Evolutionary conservation across 31 red algal species (phyloP), one percentile per base, ranked within the genome.

Genomic region (Odonthalia washingtoniensis): DNA sequence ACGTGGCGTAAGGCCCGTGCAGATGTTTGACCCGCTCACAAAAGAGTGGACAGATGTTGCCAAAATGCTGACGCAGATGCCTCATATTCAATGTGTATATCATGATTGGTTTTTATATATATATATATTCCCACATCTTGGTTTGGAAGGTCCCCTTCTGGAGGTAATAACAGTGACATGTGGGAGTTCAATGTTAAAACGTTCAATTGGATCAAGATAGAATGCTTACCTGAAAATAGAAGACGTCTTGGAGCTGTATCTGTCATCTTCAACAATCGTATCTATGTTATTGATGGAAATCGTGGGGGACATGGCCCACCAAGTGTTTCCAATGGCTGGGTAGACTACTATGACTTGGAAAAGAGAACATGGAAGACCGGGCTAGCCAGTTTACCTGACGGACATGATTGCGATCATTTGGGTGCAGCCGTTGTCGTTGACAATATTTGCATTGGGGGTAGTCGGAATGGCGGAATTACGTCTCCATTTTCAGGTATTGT

Each of bases 201-300:
- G 1, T 74, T 76, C 68, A 53, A 44, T 31, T 95, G 93, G 93
- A 75, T 35, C 43, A 88, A 70, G 38, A 30, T 40, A 36, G 61
- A 81, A 35, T 68, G 75, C 4, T 37, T 88, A 16, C 88, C 88
- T 41, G 75, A 79, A 35, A 38, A 32, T 26, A 43, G 87, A 44
- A 72, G 78, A 26, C 87, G 93, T 31, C 82, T 82, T 24, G 83
- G 82, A 0, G 88, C 77, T 0, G 93, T 77, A n/a, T 74, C 87
- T 17, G 93, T 91, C 2, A 28, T 83, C 2, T 32, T 61, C 43
- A 36, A 82, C 12, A 36, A 53, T 35, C 87, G 82, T 38, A 95
- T 95, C 45, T 95, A 90, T 39, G 70, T 90, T 1, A 53, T 84
- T 3, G 81, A 28, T 26, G 93, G 93, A 9, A 95, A 95, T 80